Evolutionary conservation across 495 filamentous ascomycete genomes (phyloP).

Genomic region (Aspergillus biplanus): DNA sequence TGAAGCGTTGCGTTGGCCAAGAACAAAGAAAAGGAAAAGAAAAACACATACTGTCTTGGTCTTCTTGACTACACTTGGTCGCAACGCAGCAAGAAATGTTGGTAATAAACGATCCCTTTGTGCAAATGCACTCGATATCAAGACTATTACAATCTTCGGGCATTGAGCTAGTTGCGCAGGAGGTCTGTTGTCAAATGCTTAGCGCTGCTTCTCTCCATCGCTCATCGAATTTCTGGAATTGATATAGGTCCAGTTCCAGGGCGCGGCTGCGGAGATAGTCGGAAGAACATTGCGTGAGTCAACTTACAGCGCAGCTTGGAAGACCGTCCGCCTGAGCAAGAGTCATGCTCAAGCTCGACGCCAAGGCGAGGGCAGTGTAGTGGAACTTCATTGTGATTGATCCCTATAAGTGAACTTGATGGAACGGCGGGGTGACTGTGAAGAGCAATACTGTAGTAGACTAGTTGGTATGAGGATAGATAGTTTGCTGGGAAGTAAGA

Average conservation of each 20-base stretch:
- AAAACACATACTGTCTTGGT: conserved; percentile 57
- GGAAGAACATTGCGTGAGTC: neutral
- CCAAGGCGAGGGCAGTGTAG: conserved; percentile 33
- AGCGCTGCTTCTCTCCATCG: neutral
- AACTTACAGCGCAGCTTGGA: conserved; percentile 54
- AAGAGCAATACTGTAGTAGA: neutral
- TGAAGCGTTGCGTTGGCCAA: neutral
- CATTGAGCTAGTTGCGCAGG: conserved; percentile 54
- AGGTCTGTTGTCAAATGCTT: conserved; percentile 42
- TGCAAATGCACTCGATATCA: conserved; percentile 73
- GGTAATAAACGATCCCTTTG: conserved; percentile 57
- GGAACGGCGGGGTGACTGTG: neutral
- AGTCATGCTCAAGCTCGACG: conserved; percentile 36
- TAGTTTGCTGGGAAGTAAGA: neutral
- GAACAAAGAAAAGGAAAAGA: neutral
- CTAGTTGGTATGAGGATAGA: neutral
- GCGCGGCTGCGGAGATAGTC: neutral
- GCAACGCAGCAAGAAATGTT: conserved; percentile 70
- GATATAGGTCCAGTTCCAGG: neutral
- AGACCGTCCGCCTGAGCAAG: conserved; percentile 47
- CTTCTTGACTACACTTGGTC: conserved; percentile 52
- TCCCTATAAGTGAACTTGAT: conserved; percentile 1
- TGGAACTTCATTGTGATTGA: conserved; percentile 43
- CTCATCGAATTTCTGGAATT: neutral
- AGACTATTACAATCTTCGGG: conserved; percentile 54